These are phyloP conservation scores for Aspergillus tubingensis DNA, from an alignment of 2,329 filamentous ascomycete species.

Conservation along the genomic window DNA sequence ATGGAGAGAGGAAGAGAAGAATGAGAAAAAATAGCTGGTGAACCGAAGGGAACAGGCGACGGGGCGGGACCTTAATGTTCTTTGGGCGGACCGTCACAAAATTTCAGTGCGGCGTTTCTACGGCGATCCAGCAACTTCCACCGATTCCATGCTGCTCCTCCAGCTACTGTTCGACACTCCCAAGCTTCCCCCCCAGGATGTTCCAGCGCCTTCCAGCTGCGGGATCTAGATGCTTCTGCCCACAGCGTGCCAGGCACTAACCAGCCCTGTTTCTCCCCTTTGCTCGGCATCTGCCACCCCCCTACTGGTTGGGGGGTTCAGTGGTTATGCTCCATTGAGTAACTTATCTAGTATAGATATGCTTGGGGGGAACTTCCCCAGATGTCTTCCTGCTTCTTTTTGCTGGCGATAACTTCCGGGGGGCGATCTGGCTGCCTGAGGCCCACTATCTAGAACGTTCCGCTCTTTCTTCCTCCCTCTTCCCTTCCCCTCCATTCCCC, in stretches of 20 bases:
- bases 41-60: slow-evolving; percentile 15
- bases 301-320: background rate
- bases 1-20: slow-evolving; percentile 11
- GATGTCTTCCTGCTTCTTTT: background rate
- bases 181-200: slow-evolving; percentile 6
- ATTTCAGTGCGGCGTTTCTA: slow-evolving; percentile 39
- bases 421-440: slow-evolving; percentile 18
- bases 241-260: background rate
- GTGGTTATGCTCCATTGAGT: too few relatives aligned
- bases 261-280: background rate
- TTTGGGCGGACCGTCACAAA: slow-evolving; percentile 25
- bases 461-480: slow-evolving; percentile 7
- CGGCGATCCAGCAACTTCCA: slow-evolving; percentile 45
- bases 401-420: too few relatives aligned
- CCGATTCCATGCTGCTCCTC: slow-evolving; percentile 15
- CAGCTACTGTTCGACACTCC: too few relatives aligned
- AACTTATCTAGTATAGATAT: too few relatives aligned
- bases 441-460: slow-evolving; percentile 38
- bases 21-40: slow-evolving; percentile 6
- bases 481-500: slow-evolving; percentile 22
- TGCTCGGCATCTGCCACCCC: background rate
- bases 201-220: slow-evolving; percentile 20
- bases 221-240: slow-evolving; percentile 10
- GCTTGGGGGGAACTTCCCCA: background rate
- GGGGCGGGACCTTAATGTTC: slow-evolving; percentile 33